Evolutionary conservation across 2,329 filamentous ascomycete species (phyloP).

Genomic region (Hawksworthiomyces lignivorus): DNA sequence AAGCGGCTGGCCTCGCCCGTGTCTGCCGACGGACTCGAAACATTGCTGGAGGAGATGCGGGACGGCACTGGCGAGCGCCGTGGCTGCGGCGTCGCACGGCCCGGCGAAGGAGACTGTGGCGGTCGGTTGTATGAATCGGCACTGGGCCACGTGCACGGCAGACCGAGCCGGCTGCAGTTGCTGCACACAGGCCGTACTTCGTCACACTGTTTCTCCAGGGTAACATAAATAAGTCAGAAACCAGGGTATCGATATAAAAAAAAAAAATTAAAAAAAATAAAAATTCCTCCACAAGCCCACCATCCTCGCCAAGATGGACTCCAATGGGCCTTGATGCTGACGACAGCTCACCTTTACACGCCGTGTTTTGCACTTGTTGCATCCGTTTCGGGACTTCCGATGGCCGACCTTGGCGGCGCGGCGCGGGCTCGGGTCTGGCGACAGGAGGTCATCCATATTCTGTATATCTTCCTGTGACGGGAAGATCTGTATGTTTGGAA

Average conservation of each 20-base stretch:
- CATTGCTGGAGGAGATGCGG: background rate
- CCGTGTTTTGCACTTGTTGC: conserved; percentile 22
- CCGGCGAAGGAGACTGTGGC: background rate
- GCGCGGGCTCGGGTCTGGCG: background rate
- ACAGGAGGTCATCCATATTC: background rate
- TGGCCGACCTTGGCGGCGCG: conserved; percentile 21
- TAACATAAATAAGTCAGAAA: too few relatives aligned
- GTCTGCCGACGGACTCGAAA: background rate
- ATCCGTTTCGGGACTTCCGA: conserved; percentile 25
- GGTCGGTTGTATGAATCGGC: too few relatives aligned
- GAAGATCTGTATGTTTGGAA: too few relatives aligned
- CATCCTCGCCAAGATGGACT: too few relatives aligned
- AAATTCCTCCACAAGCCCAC: too few relatives aligned
- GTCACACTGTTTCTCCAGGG: conserved; percentile 16
- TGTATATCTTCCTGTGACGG: too few relatives aligned
- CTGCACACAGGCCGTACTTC: conserved; percentile 18
- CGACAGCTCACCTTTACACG: conserved; percentile 20
- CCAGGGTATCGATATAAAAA: too few relatives aligned
- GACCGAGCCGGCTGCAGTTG: conserved; percentile 19
- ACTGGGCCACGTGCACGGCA: conserved; percentile 19
- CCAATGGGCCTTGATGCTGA: too few relatives aligned
- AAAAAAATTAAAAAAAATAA: too few relatives aligned
- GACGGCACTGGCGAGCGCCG: background rate
- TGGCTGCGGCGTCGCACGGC: background rate
- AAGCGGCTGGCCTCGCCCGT: conserved; percentile 2